Conservation (phyloP, 2,329 filamentous ascomycete species). For the Ophiostoma ips region DNA sequence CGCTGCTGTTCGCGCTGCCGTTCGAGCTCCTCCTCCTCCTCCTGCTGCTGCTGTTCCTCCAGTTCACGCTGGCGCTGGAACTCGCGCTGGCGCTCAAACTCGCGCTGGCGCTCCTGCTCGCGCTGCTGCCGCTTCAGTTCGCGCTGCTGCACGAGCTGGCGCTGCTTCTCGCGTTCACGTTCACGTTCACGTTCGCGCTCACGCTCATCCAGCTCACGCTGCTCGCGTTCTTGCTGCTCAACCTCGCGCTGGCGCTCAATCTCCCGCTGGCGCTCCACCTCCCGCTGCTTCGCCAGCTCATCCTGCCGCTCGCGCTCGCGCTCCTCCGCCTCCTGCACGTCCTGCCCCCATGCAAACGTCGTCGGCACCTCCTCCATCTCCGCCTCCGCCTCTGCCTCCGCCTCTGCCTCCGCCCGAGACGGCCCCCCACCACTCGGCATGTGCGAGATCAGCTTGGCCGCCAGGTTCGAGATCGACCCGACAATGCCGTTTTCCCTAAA, state of each 20-base stretch:
- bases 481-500: slow-evolving; percentile 11
- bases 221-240: too few relatives aligned
- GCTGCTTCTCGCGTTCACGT: not conserved
- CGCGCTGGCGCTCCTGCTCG: not conserved
- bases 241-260: too few relatives aligned
- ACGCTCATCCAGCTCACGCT: too few relatives aligned
- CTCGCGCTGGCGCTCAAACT: not conserved
- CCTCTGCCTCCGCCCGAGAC: not conserved
- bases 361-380: too few relatives aligned
- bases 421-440: not conserved
- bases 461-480: slow-evolving; percentile 9
- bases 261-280: too few relatives aligned
- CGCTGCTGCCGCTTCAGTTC: not conserved
- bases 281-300: too few relatives aligned
- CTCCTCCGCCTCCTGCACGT: too few relatives aligned
- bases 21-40: not conserved
- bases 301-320: too few relatives aligned
- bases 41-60: not conserved
- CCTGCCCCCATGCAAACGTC: too few relatives aligned
- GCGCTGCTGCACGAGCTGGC: not conserved
- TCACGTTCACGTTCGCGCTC: too few relatives aligned
- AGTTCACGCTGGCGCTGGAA: slow-evolving; percentile 1
- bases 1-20: not conserved
- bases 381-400: not conserved
- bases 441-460: slow-evolving; percentile 8